These are phyloP conservation scores for Coprinopsis marcescibilis DNA, from an alignment of 768 basidiomycete species.

Conservation along the genomic window DNA sequence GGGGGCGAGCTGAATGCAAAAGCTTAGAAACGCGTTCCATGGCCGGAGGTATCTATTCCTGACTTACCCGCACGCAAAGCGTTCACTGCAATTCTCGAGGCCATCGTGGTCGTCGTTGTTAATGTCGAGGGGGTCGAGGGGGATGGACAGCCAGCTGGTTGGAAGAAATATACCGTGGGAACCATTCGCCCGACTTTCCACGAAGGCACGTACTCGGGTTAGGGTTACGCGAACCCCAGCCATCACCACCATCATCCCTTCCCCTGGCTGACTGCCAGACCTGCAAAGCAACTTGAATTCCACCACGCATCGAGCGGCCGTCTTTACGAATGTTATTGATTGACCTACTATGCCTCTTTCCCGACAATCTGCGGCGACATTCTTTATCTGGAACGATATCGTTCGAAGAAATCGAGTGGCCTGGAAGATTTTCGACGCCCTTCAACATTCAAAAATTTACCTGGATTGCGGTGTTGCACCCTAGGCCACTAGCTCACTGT, in stretches of 20 bases:
- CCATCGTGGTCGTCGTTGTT: slow-evolving; percentile 38
- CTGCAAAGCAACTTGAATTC: too few relatives aligned
- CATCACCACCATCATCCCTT: slow-evolving; percentile 8
- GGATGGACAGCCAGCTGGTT: slow-evolving; percentile 24
- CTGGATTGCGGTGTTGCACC: too few relatives aligned
- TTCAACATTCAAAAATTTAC: too few relatives aligned
- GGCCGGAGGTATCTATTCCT: background rate
- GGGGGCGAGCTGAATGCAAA: slow-evolving; percentile 46
- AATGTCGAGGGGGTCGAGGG: slow-evolving; percentile 22
- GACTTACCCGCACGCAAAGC: slow-evolving; percentile 55
- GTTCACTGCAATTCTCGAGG: slow-evolving; percentile 66
- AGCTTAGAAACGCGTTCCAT: background rate
- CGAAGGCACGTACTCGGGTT: slow-evolving; percentile 27
- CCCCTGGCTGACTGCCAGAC: too few relatives aligned
- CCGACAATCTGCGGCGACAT: too few relatives aligned
- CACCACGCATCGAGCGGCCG: too few relatives aligned
- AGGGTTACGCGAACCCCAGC: slow-evolving; percentile 22
- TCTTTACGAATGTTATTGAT: background rate
- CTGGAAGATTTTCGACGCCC: too few relatives aligned
- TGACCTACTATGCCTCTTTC: too few relatives aligned
- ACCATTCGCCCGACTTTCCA: slow-evolving; percentile 33
- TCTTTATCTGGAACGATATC: too few relatives aligned
- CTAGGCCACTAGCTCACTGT: too few relatives aligned
- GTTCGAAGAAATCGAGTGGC: too few relatives aligned
- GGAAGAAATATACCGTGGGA: slow-evolving; percentile 31